Evolutionary conservation across 495 filamentous ascomycete species (phyloP), one percentile per base, ranked within the genome.

Genomic region (Venustampulla echinocandica): DNA sequence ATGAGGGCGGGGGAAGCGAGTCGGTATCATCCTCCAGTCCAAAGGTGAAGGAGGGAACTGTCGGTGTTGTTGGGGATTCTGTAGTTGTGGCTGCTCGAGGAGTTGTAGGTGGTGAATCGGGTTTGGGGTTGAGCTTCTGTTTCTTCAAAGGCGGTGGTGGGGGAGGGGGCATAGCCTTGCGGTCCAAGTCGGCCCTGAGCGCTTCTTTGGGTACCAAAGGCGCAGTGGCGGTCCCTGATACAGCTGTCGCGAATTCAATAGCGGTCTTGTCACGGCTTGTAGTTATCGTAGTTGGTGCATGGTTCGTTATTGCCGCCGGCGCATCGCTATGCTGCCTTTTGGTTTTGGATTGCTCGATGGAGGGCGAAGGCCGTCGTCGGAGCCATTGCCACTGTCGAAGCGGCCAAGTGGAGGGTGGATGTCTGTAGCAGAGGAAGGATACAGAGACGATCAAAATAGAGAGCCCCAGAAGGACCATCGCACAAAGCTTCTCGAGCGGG

Each of bases 371-470:
- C 32, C 38, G 39, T 1, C 27, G 42, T 18, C 33, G 50, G 10
- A 55, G 35, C 53, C 51, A 61, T 43, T 54, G 44, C 15, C 51
- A 61, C 42, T 54, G 44, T 18, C 70, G 47, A 14, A 69, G 55
- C 34, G 51, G 22, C 38, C 65, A 64, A 37, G 69, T 47, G 50
- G 64, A 65, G 6, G 67, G 61, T 23, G 69, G 71, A 49, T 64
- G 67, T 42, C 64, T 63, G 46, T 75, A 69, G 43, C 68, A 63
- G 43, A 76, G 56, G 39, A 72, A 66, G 11, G 77, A 62, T 27
- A 77, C 46, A 0, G 75, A 75, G 15, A 69, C 75, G 46, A 77
- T 56, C 49, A 79, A 61, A 17, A 78, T 56, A 4, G 74, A 73
- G 42, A 77, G 54, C 43, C 73, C 75, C 17, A 80, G 49, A 46